These are phyloP conservation scores for Croton laevigatus DNA, from an alignment of 441 rosid genomes.

Conservation along the genomic window DNA sequence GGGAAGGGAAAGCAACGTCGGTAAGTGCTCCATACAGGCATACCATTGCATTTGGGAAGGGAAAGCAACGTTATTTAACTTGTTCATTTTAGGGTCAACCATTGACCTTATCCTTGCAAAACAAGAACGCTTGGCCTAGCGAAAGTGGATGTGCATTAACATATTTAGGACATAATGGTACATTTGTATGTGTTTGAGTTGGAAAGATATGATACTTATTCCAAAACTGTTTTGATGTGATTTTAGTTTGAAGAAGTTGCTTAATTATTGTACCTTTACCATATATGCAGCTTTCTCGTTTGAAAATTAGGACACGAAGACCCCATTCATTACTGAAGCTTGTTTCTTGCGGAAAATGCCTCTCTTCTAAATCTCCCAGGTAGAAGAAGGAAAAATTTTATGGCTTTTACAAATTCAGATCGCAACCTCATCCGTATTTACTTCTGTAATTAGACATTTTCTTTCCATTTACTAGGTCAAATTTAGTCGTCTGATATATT, in stretches of 20 bases:
- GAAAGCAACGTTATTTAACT: no score
- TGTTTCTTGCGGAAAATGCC: conserved; percentile 76
- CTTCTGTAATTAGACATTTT: conserved; percentile 42
- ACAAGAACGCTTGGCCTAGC: no score
- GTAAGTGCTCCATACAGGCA: no score
- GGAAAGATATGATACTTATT: background rate
- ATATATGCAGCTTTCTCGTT: conserved; percentile 63
- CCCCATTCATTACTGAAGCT: conserved; percentile 70
- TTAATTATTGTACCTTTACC: background rate
- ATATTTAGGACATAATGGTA: no score
- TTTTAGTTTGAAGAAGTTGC: conserved; percentile 10
- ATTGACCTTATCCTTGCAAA: no score
- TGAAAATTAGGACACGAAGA: conserved; percentile 63
- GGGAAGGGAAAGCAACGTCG: no score
- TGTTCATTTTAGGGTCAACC: no score
- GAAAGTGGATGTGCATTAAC: no score
- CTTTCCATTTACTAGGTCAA: conserved; percentile 29
- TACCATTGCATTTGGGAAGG: no score
- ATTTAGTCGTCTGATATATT: conserved; percentile 23
- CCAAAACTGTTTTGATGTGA: background rate
- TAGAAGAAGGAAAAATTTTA: conserved; percentile 21
- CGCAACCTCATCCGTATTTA: conserved; percentile 14
- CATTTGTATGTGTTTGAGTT: background rate
- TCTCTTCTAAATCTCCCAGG: conserved; percentile 70
- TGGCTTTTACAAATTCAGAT: conserved; percentile 21